Evolutionary conservation across 2,329 filamentous ascomycete genomes (phyloP).

Genomic region (Trichophyton benhamiae): DNA sequence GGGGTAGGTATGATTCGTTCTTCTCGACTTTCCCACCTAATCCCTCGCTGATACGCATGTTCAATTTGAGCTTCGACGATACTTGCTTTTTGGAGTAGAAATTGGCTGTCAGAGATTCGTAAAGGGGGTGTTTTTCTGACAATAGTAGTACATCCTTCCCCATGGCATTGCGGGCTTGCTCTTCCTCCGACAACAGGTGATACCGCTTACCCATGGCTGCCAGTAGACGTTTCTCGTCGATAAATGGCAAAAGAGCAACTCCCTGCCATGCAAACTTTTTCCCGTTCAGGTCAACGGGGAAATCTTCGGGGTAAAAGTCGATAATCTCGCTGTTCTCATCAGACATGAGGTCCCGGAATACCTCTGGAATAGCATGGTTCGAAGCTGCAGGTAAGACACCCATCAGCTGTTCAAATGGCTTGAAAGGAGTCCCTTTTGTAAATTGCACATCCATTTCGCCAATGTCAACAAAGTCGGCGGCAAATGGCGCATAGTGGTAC

Average conservation of each 20-base stretch:
- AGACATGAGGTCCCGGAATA: slow-evolving; percentile 86
- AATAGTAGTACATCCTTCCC: slow-evolving; percentile 75
- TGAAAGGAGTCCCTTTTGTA: slow-evolving; percentile 71
- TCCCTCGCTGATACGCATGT: slow-evolving; percentile 62
- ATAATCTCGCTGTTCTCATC: slow-evolving; percentile 80
- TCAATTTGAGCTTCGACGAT: slow-evolving; percentile 54
- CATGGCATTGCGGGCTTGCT: slow-evolving; percentile 62
- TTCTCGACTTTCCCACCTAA: slow-evolving; percentile 71
- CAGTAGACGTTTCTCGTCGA: slow-evolving; percentile 78
- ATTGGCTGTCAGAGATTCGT: slow-evolving; percentile 67
- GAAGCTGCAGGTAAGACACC: slow-evolving; percentile 90
- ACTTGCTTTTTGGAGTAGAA: slow-evolving; percentile 89
- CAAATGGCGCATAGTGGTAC: slow-evolving; percentile 96
- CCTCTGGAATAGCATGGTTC: slow-evolving; percentile 74
- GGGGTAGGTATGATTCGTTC: slow-evolving; percentile 71
- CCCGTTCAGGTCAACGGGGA: slow-evolving; percentile 84
- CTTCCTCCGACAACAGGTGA: slow-evolving; percentile 62
- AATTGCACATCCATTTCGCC: slow-evolving; percentile 69
- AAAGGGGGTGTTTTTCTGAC: slow-evolving; percentile 72
- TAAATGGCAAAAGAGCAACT: slow-evolving; percentile 85
- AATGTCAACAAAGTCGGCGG: slow-evolving; percentile 81
- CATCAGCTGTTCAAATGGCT: slow-evolving; percentile 95
- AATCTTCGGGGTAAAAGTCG: slow-evolving; percentile 94
- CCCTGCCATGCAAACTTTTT: slow-evolving; percentile 99
- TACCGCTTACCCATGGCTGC: slow-evolving; percentile 74